Percentiles rank a stretch among this genome's conserved stretches.
Evolutionary conservation across 805 yeast genomes (phyloP).

Genomic region (Ogataea ramenticola): DNA sequence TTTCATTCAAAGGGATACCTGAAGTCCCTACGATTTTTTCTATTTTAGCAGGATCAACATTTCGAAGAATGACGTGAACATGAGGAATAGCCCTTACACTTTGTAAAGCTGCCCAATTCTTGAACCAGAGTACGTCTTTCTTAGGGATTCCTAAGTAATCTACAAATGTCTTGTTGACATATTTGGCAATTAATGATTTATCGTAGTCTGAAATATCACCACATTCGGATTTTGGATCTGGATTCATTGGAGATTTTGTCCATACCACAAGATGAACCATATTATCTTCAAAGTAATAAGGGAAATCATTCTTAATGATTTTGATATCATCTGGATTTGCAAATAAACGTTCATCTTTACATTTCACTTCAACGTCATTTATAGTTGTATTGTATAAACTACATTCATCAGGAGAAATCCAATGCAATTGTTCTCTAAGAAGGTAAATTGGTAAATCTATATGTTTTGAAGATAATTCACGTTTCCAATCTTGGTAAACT

Average conservation of each 20-base stretch:
- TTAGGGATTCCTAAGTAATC: slow-evolving; percentile 32
- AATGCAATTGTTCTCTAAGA: slow-evolving; percentile 37
- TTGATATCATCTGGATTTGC: slow-evolving; percentile 34
- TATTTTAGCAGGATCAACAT: slow-evolving; percentile 23
- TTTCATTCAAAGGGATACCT: slow-evolving; percentile 9
- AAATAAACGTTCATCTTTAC: slow-evolving; percentile 34
- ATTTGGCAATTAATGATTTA: slow-evolving; percentile 34
- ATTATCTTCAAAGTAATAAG: slow-evolving; percentile 48
- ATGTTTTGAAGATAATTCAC: slow-evolving; percentile 24
- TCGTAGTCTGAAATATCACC: slow-evolving; percentile 44
- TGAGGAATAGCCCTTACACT: slow-evolving; percentile 64
- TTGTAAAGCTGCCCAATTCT: slow-evolving; percentile 64
- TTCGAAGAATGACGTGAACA: slow-evolving; percentile 54
- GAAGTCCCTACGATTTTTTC: slow-evolving; percentile 11
- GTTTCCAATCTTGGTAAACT: slow-evolving; percentile 40
- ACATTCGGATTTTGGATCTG: slow-evolving; percentile 39
- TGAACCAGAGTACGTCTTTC: slow-evolving; percentile 53
- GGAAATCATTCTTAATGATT: slow-evolving; percentile 53
- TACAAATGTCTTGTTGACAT: slow-evolving; percentile 43
- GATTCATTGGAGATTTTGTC: slow-evolving; percentile 51
- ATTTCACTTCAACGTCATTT: slow-evolving; percentile 12
- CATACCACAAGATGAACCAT: slow-evolving; percentile 59
- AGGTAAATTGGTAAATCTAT: slow-evolving; percentile 42
- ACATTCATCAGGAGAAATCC: slow-evolving; percentile 34
- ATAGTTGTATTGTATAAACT: slow-evolving; percentile 6